Percentiles rank a stretch among this genome's conserved stretches.
Evolutionary conservation across 768 basidiomycete genomes (phyloP).

Genomic region (Pleurotus giganteus): DNA sequence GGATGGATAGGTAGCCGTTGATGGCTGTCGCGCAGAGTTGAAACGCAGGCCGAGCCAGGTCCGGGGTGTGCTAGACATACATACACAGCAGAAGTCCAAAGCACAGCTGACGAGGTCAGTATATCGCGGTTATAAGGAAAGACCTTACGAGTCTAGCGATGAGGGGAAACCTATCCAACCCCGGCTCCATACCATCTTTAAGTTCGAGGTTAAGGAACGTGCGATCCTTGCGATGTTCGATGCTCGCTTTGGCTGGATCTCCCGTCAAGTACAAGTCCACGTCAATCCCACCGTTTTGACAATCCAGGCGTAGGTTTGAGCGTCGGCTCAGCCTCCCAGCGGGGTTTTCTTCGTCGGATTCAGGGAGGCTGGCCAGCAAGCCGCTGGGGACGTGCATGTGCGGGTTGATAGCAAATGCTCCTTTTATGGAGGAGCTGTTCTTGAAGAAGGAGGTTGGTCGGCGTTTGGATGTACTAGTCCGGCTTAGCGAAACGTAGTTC

Average conservation of each 20-base stretch:
- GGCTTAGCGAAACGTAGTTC: slow-evolving; percentile 21
- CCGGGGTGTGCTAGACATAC: slow-evolving; percentile 31
- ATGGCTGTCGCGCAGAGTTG: slow-evolving; percentile 26
- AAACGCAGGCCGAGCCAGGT: slow-evolving; percentile 31
- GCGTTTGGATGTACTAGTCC: slow-evolving; percentile 20
- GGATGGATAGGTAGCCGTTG: slow-evolving; percentile 31
- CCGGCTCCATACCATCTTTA: slow-evolving; percentile 18
- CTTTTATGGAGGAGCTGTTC: slow-evolving; percentile 28
- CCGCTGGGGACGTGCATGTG: slow-evolving; percentile 33
- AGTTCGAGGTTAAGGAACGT: slow-evolving; percentile 29
- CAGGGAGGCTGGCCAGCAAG: slow-evolving; percentile 36
- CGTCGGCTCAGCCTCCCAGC: slow-evolving; percentile 17
- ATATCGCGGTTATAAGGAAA: not conserved
- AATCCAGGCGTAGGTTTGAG: slow-evolving; percentile 39
- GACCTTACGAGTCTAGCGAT: slow-evolving; percentile 37
- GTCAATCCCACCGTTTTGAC: slow-evolving; percentile 39
- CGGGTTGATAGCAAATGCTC: slow-evolving; percentile 43
- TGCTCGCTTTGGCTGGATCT: slow-evolving; percentile 11
- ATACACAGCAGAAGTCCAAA: not conserved
- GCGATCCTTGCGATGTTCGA: not conserved
- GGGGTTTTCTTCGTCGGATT: slow-evolving; percentile 29
- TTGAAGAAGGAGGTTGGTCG: slow-evolving; percentile 26
- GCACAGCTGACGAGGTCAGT: not conserved
- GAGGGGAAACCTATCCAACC: slow-evolving; percentile 25
- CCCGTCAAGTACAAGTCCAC: slow-evolving; percentile 33